Evolutionary conservation across 1,139 yeast genomes (phyloP), one percentile per base, ranked within the genome.

Genomic region (Geotrichum histeridarum): DNA sequence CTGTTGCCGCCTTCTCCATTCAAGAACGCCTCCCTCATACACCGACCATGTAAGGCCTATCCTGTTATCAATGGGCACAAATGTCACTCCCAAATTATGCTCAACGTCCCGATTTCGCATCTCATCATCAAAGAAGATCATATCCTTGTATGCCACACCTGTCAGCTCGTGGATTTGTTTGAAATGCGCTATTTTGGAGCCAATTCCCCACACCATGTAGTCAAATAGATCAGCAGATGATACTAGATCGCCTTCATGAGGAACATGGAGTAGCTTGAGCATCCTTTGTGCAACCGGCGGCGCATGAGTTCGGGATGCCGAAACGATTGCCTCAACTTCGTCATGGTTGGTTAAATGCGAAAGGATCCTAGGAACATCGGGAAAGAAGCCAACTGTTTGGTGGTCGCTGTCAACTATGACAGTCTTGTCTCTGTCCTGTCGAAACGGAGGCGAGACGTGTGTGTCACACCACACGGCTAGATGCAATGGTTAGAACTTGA

Each of bases 51-150:
- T 80, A 43, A 84, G 71, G 0, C 89, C 89, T 22, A 62, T 59
- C 5, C 71, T 64, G 50, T 68, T 71, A 56, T 70, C 67, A 12
- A 84, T 77, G 61, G 78, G 77, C 30, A 78, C 79, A 67, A 84
- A 84, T 51, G 77, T 74, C 53, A 85, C 86, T 9, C 86, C 84
- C 6, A 84, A 73, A 4, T 70, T 63, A 6, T 62, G 58, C 61
- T 78, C 80, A 4, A 85, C 91, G 60, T 85, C 93, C 57, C 72
- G 73, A 62, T 85, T 85, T 58, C 93, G 73, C 55, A 66, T 59
- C 65, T 85, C 93, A 65, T 85, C 93, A 64, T 85, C 93, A 63
- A 77, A 86, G 51, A 86, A 74, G 11, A 85, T 73, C 74, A 83
- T 80, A 36, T 81, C 77, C 1, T 78, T 73, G 50, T 67, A 71